Evolutionary conservation across 164 flowering plant genomes (phyloP), one percentile per base, ranked within the genome.

Genomic region (Warburgia ugandensis): DNA sequence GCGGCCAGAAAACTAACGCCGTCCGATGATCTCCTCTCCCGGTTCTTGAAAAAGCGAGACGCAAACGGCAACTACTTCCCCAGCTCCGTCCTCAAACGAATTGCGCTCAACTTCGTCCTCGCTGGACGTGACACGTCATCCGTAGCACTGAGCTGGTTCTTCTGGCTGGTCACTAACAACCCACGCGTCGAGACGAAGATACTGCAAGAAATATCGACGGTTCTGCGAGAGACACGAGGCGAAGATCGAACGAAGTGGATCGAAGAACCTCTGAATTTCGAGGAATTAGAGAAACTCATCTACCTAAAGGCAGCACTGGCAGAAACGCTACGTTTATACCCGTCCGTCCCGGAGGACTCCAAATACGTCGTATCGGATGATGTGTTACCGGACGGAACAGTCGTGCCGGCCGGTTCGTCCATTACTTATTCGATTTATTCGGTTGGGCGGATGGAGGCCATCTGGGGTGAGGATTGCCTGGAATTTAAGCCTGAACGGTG

Each of bases 121-220:
- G 97, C 97, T 9, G 97, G 97, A 1, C 77, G 97, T 0, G 97
- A 89, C 77, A 89, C 97, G 1, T 89, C 97, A 3, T 89, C 97
- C 0, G 97, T 85, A 8, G 97, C 97, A 0, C 68, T 89, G 31
- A 81, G 84, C 62, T 89, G 97, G 97, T 89, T 89, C 64, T 89
- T 89, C 69, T 79, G 74, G 74, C 74, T 80, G 3, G 75, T 89
- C 29, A 81, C 80, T 85, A 75, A 68, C 55, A 54, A 78, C 57
- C 79, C 80, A 0, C 53, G 51, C 0, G 78, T 82, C 6, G 97
- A 90, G 46, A 25, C 36, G 3, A 82, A 70, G 57, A 77, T 90
- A 69, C 21, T 84, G 35, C 7, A 14, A 0, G 97, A 86, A 46
- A 52, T 86, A 26, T 54, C 81, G 0, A 59, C 64, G 28, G 82